Evolutionary conservation across 148 eudicot genomes (phyloP).

Genomic region (Arbutus unedo): DNA sequence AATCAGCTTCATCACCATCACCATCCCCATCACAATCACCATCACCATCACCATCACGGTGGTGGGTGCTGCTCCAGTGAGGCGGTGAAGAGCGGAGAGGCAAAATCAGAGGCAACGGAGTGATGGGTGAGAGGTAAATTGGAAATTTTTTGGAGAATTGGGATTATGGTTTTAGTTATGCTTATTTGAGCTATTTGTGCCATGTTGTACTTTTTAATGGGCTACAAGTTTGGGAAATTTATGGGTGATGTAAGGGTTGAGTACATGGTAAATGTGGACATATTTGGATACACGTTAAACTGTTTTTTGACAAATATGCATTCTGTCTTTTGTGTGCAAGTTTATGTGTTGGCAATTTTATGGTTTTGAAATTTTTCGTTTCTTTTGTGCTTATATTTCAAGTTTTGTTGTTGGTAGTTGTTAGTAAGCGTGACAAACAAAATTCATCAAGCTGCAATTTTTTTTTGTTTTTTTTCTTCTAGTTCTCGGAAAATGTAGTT

Average conservation of each 20-base stretch:
- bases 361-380: background rate
- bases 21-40: conserved; percentile 29
- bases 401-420: background rate
- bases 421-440: background rate
- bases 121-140: conserved; percentile 19
- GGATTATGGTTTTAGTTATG: background rate
- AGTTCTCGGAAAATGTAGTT: background rate
- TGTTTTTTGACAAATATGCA: background rate
- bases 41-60: conserved; percentile 47
- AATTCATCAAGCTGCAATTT: background rate
- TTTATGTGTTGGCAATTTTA: background rate
- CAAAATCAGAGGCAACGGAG: conserved; percentile 12
- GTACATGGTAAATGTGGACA: background rate
- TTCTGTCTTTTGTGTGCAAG: no score
- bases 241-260: background rate
- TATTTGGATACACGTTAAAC: background rate
- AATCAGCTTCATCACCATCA: conserved; percentile 22
- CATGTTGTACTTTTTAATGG: background rate
- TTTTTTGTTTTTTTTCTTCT: background rate
- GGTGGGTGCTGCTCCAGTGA: conserved; percentile 46
- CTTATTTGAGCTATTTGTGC: background rate
- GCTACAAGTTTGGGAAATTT: background rate
- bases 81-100: conserved; percentile 2
- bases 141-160: background rate
- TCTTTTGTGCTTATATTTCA: background rate